Evolutionary conservation across 345 rosid genomes (phyloP).

Genomic region (Citrus unshiu): DNA sequence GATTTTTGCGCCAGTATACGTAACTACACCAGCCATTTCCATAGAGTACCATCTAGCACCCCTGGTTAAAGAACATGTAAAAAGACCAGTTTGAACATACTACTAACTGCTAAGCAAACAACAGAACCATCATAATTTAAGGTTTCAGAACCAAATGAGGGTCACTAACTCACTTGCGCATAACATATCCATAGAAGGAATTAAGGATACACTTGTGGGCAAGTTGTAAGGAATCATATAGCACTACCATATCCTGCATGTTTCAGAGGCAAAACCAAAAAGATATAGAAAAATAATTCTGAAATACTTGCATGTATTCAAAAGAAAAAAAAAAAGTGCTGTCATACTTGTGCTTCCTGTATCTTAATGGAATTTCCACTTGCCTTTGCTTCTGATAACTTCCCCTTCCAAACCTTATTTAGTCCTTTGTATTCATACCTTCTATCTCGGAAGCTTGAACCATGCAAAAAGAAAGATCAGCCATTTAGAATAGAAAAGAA

Average conservation of each 20-base stretch:
- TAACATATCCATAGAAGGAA: conserved; percentile 98
- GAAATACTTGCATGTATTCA: not conserved
- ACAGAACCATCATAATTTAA: conserved; percentile 1
- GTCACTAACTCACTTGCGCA: conserved; percentile 81
- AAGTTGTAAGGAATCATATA: conserved; percentile 95
- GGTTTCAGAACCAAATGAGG: conserved; percentile 12
- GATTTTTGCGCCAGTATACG: conserved; percentile 98
- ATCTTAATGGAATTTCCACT: conserved; percentile 91
- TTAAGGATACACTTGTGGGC: conserved; percentile 97
- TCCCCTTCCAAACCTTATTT: conserved; percentile 97
- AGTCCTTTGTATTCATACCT: conserved; percentile 97
- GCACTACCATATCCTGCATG: conserved; percentile 92
- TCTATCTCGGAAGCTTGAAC: conserved; percentile 89
- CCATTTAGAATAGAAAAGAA: conserved; percentile 14
- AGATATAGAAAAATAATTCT: conserved; percentile 3
- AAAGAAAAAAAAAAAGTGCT: conserved; percentile 7
- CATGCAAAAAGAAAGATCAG: conserved; percentile 21
- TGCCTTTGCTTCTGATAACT: conserved; percentile 92
- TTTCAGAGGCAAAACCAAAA: conserved; percentile 22
- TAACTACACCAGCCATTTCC: conserved; percentile 99
- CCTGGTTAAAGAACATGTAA: conserved; percentile 38
- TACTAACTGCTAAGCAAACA: conserved; percentile 5
- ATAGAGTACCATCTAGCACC: conserved; percentile 99
- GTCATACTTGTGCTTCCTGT: conserved; percentile 87
- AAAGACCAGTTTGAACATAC: conserved; percentile 21